Evolutionary conservation across 495 filamentous ascomycete genomes (phyloP).

Genomic region (Xylaria flabelliformis): DNA sequence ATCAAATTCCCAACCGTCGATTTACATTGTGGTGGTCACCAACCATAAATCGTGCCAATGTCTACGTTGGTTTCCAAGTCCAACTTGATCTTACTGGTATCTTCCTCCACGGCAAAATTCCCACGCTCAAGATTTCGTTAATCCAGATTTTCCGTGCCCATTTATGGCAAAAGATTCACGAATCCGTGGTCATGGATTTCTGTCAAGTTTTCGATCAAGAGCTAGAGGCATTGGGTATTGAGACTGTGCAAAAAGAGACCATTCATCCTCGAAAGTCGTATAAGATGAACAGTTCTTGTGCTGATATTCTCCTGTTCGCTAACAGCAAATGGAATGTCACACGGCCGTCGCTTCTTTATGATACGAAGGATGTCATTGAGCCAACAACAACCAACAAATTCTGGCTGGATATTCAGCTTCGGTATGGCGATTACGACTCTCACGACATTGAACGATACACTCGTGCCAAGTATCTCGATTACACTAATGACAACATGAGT

Average conservation of each 20-base stretch:
- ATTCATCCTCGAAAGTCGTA: conserved; percentile 99
- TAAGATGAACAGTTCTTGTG: conserved; percentile 99
- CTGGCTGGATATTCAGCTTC: conserved; percentile 98
- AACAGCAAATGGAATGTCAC: conserved; percentile 99
- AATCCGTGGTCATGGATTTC: conserved; percentile 98
- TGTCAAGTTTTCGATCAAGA: conserved; percentile 99
- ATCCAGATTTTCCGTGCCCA: conserved; percentile 99
- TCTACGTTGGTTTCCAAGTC: conserved; percentile 97
- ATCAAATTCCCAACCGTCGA: conserved; percentile 98
- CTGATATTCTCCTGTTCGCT: conserved; percentile 96
- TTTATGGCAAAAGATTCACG: conserved; percentile 99
- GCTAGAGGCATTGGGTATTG: conserved; percentile 92
- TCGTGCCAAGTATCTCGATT: conserved; percentile 97
- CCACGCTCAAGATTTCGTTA: conserved; percentile 95
- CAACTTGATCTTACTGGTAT: conserved; percentile 98
- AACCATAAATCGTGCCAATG: conserved; percentile 78
- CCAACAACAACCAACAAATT: conserved; percentile 98
- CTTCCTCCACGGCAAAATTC: conserved; percentile 99
- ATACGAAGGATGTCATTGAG: conserved; percentile 96
- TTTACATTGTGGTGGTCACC: conserved; percentile 99
- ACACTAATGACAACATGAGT: conserved; percentile 98
- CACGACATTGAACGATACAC: conserved; percentile 99
- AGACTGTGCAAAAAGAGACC: conserved; percentile 99
- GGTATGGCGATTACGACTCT: conserved; percentile 98
- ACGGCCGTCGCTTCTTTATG: conserved; percentile 87